Evolutionary conservation across 1,284 basidiomycete species (phyloP), one percentile per base, ranked within the genome.

Genomic region (Pseudozyma sp.): DNA sequence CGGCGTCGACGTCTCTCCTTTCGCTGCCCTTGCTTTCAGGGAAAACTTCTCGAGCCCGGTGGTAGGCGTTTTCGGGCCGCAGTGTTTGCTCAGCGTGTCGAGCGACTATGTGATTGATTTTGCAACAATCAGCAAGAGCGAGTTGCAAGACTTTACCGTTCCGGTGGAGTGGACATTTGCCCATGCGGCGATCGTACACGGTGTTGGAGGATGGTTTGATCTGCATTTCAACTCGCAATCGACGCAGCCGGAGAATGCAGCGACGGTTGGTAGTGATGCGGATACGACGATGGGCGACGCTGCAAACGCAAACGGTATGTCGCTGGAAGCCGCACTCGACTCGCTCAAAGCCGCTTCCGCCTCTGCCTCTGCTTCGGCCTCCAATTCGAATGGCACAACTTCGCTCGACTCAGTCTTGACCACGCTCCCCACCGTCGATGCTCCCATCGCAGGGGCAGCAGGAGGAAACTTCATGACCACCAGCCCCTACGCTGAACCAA

Each of bases 191-290:
- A 70, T 78, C 34, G 73, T 83, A 4, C 82, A 83, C 45, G 80
- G 80, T 1, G 44, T 83, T 7, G 82, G 76, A 18, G 82, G 79
- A 8, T 83, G 82, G 82, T 83, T 83, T 45, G 82, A 83, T 56
- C 63, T 83, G 11, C 67, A 72, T 31, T 83, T 83, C 65, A 70
- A 72, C 38, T 72, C 77, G 16, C 76, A 75, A 44, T 60, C 72
- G 2, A 44, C 53, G 16, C 35, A 42, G 2, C 65, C 13, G 8
- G 19, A 21, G 12, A 40, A n/a, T n/a, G 9, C 36, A 0, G 45
- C 50, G 5, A 54, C 50, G 25, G 25, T 31, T 6, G 25, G 25
- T 31, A 31, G 25, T 35, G 68, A 68, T 12, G 38, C 39, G 18
- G 70, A 77, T 40, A 54, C 66, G 5, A 48, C 50, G 3, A 71